phyloP scores from a whole-genome alignment of 345 rosid genomes.

The Nephelium lappaceum region DNA sequence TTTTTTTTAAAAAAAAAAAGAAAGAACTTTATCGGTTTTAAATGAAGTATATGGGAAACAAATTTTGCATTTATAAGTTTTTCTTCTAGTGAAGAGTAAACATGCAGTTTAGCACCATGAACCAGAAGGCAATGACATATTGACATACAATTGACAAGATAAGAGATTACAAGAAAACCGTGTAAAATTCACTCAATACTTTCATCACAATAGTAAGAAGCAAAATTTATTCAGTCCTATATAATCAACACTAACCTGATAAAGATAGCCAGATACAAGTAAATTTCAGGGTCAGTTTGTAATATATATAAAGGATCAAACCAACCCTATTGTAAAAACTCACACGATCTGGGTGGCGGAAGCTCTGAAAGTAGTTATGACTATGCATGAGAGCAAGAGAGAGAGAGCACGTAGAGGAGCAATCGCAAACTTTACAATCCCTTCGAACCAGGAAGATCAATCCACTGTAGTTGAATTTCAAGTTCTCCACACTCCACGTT shows the following conservation, averaged over 20 bases:
- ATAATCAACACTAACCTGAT: neutral
- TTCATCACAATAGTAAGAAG: neutral
- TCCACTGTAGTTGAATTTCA: constrained; percentile 86
- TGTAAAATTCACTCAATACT: neutral
- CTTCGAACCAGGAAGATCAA: constrained; percentile 73
- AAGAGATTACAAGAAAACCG: neutral
- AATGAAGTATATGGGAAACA: too few relatives aligned
- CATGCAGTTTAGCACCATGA: neutral
- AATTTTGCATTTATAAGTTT: too few relatives aligned
- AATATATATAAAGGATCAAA: neutral
- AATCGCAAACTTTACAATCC: constrained; percentile 35
- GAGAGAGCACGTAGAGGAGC: neutral
- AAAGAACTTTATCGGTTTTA: too few relatives aligned
- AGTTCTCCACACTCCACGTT: constrained; percentile 93
- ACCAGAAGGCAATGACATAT: neutral
- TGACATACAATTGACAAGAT: neutral
- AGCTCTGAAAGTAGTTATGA: neutral
- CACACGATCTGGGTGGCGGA: neutral
- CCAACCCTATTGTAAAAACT: constrained; percentile 2
- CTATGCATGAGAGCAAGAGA: neutral
- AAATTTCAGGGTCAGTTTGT: neutral
- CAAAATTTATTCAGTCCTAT: constrained; percentile 9
- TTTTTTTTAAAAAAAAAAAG: too few relatives aligned
- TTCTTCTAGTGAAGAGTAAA: neutral
- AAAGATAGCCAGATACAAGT: neutral